Base-by-base conservation (phyloP, 306 rosid genomes). In the Rosa chinensis region DNA sequence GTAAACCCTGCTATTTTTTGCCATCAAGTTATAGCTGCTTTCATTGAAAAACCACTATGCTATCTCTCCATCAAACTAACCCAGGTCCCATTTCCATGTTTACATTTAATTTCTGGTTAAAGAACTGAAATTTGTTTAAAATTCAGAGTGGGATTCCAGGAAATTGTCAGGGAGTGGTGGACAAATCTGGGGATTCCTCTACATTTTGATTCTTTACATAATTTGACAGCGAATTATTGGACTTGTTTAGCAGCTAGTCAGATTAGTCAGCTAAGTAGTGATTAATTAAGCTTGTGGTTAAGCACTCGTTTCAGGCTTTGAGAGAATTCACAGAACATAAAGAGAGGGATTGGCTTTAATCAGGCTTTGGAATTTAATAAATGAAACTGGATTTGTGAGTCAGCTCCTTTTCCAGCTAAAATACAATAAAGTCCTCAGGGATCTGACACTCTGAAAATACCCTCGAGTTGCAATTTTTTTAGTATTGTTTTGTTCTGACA, bases 151-250 rank as follows among this genome's bases (percentile, higher is more conserved):
- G 79, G 61, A 81, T 74, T 82, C 84, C 79, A 75, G 81, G 82
- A 82, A 74, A 80, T 64, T 82, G 86, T 81, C 85, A 84, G 78
- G 74, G 79, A 83, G 76, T 76, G 78, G 78, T 58, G 70, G 80
- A 72, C 84, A 83, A 71, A 87, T 86, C 86, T 80, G 78, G 82
- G 81, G 83, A 81, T 79, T 77, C 81, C 83, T 76, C 73, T 68
- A 78, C 75, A 78, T 42, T 52, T 53, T 35, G 63, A 56, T 81
- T 81, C 74, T 79, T 74, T 86, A 69, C 69, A 55, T 77, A 82
- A 79, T 74, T 76, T 66, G 90, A 90, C 92, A 80, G 93, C 86
- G 58, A 87, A 79, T 83, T 77, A 37, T 80, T 78, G 85, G 67
- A 21, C 68, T 87, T 78, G 76, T 86, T 81, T 77, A 58, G 75